Evolutionary conservation across 2,329 filamentous ascomycete species (phyloP), one percentile per base, ranked within the genome.

Genomic region (Apiospora phragmitis): DNA sequence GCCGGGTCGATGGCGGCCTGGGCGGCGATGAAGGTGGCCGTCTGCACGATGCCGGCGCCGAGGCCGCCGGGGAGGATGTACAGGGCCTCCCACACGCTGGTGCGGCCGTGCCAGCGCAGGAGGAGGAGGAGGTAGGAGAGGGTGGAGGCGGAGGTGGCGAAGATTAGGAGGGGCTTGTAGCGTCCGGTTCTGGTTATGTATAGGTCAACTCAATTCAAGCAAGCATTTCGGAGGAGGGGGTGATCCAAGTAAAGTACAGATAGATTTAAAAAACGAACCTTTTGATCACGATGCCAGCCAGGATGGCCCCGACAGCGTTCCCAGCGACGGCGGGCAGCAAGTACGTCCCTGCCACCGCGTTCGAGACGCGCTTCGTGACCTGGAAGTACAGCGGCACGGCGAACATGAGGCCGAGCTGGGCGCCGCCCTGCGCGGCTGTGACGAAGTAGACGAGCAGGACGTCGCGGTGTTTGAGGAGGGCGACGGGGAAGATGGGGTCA

Each of bases 311-410:
- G 9, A 83, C 69, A 0, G 86, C 84, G 70, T 89, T 89, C 4
- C 87, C 87, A 0, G 83, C 76, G 3, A 89, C 86, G 0, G 87
- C 84, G 0, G 87, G 87, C 18, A 88, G 78, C 0, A 89, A 77
- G 70, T 87, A 85, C 0, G 29, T 32, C 6, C 70, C 70, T 80
- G 86, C 85, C 8, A 79, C 77, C 0, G 84, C 83, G 9, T 81
- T 81, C 1, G 83, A 84, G 3, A 82, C 83, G 3, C 80, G 77
- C 8, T 80, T 77, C 0, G 86, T 85, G 5, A 86, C 83, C 71
- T 88, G 85, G 72, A 88, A 88, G 76, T 88, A 89, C 0, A 89
- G 76, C 0, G 87, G 86, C 0, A 88, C 79, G 0, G 81, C 80
- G 45, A 84, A 85, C 80, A 87, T 83, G 71, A 85, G 78, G n/a